A percentile compares a stretch with the other conserved stretches of the same genome.
These are phyloP conservation scores for Podila epigama DNA, from an alignment of 192 early-diverging fungal species.

Conservation along the genomic window DNA sequence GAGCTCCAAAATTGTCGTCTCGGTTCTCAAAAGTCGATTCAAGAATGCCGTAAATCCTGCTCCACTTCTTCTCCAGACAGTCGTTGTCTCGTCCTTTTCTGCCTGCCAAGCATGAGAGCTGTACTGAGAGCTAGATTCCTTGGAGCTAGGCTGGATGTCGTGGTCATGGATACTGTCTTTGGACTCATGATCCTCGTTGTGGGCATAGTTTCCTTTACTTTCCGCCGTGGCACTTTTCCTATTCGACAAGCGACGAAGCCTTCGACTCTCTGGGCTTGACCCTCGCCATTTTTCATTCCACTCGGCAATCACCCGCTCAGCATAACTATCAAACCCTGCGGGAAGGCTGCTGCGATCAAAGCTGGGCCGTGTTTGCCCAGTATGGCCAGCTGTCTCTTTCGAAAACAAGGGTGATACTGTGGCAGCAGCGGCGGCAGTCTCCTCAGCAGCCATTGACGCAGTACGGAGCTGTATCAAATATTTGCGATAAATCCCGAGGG, in stretches of 20 bases:
- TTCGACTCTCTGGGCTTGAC: not conserved
- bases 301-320: constrained; percentile 34
- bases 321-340: constrained; percentile 30
- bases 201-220: not conserved
- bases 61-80: constrained; percentile 5
- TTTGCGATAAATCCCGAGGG: constrained; percentile 33
- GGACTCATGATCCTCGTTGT: too few species aligned
- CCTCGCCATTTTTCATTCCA: constrained; percentile 43
- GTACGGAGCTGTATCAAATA: constrained; percentile 39
- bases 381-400: not conserved
- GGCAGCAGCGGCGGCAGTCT: too few species aligned
- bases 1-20: constrained; percentile 30
- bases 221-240: not conserved
- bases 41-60: constrained; percentile 35
- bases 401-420: not conserved
- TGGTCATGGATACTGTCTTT: too few species aligned
- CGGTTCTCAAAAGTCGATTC: constrained; percentile 20
- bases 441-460: constrained; percentile 34
- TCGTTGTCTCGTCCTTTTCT: not conserved
- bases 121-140: not conserved
- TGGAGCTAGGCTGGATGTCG: not conserved
- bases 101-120: not conserved
- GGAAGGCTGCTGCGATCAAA: constrained; percentile 14
- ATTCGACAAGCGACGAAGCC: constrained; percentile 4
- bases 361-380: constrained; percentile 4